Percentiles rank a stretch among this genome's conserved stretches.
phyloP scores from a whole-genome alignment of 139 green algal species.

The Picochlorum sp. region DNA sequence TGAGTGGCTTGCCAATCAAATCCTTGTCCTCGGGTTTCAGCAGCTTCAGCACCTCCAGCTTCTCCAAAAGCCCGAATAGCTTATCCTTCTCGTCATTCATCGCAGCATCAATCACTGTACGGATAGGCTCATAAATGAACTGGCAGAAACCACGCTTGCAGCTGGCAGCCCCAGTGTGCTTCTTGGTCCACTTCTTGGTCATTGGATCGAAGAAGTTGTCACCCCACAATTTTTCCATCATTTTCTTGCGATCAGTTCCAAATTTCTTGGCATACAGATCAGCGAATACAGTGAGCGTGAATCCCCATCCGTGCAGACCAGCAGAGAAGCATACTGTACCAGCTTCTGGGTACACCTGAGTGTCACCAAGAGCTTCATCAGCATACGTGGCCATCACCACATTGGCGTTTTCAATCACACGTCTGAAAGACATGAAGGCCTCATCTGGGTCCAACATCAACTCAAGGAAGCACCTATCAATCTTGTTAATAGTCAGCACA shows the following conservation, averaged over 20 bases:
- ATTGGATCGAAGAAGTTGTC: constrained; percentile 97
- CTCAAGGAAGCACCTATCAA: constrained; percentile 99
- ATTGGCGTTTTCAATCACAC: constrained; percentile 98
- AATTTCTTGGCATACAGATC: constrained; percentile 98
- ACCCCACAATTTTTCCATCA: constrained; percentile 94
- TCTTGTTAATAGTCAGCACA: constrained; percentile 99
- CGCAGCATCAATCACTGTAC: constrained; percentile 80
- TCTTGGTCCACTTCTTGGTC: constrained; percentile 98
- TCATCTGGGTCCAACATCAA: constrained; percentile 91
- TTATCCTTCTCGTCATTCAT: constrained; percentile 97
- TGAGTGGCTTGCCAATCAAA: constrained; percentile 87
- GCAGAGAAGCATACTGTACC: constrained; percentile 96
- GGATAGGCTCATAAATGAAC: constrained; percentile 98
- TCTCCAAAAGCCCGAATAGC: constrained; percentile 90
- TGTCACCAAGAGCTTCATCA: constrained; percentile 90
- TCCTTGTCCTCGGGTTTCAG: constrained; percentile 90
- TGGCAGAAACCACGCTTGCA: constrained; percentile 96
- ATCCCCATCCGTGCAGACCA: constrained; percentile 98
- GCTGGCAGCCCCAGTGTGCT: constrained; percentile 70
- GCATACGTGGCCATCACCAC: constrained; percentile 98
- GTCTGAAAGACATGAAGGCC: constrained; percentile 86
- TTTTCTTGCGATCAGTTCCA: constrained; percentile 74
- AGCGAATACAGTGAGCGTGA: constrained; percentile 97
- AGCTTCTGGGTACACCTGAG: constrained; percentile 94
- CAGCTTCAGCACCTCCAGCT: constrained; percentile 66